Conservation (phyloP, 352 stramenopile genomes). For the Phytopythium aichiense region DNA sequence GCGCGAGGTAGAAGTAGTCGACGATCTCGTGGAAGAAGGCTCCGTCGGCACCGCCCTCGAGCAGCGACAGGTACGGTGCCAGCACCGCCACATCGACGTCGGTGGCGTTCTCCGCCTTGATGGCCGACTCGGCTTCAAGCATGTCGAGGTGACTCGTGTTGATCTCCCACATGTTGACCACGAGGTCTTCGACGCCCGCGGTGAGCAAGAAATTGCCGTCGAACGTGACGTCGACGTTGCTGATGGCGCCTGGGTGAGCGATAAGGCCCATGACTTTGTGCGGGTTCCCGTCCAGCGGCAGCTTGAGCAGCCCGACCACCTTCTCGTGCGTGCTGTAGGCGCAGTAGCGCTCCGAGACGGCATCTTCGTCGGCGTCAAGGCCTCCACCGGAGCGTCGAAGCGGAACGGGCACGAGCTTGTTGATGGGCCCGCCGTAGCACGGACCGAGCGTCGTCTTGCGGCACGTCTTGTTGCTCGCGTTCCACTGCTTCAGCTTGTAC, state of each 20-base stretch:
- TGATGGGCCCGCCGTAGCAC: conserved; percentile 89
- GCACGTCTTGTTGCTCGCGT: conserved; percentile 88
- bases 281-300: conserved; percentile 91
- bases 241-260: conserved; percentile 88
- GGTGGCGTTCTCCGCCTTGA: conserved; percentile 4
- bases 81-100: conserved; percentile 24
- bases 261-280: conserved; percentile 92
- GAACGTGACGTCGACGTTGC: conserved; percentile 73
- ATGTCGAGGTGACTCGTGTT: conserved; percentile 70
- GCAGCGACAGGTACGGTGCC: conserved; percentile 75
- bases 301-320: conserved; percentile 78
- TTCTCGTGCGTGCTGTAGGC: conserved; percentile 82
- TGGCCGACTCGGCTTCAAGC: conserved; percentile 35
- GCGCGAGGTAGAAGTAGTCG: conserved; percentile 94
- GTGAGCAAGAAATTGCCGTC: conserved; percentile 88
- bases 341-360: conserved; percentile 59
- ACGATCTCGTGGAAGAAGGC: conserved; percentile 90
- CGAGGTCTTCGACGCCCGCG: conserved; percentile 83
- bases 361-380: background rate
- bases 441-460: conserved; percentile 88
- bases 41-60: conserved; percentile 82
- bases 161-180: conserved; percentile 92
- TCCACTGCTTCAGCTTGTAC: conserved; percentile 94
- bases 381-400: conserved; percentile 10
- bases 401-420: conserved; percentile 65